These are phyloP conservation scores for Sporothrix inflata DNA, from an alignment of 2,329 filamentous ascomycete species.

Conservation along the genomic window DNA sequence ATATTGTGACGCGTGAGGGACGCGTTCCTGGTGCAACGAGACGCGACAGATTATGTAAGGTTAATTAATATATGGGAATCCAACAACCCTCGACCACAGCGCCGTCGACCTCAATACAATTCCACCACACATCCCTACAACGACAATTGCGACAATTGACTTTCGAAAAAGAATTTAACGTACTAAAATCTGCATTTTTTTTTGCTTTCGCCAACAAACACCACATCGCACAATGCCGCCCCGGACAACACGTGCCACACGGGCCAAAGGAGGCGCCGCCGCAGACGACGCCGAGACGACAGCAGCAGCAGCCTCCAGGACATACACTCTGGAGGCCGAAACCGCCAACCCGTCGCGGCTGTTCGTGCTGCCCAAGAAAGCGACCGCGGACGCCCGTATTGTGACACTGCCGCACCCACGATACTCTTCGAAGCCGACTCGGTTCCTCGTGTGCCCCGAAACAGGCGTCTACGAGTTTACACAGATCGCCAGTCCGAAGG, in stretches of 20 bases:
- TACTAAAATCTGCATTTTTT: too few species aligned
- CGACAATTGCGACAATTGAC: not conserved
- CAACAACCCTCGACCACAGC: not conserved
- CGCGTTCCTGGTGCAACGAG: slow-evolving; percentile 17
- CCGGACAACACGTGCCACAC: slow-evolving; percentile 50
- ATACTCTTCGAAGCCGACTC: slow-evolving; percentile 52
- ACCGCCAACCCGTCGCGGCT: slow-evolving; percentile 54
- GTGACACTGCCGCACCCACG: slow-evolving; percentile 64
- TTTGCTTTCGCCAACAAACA: not conserved
- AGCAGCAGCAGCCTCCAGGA: slow-evolving; percentile 37
- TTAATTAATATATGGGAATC: not conserved
- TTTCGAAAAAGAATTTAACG: not conserved
- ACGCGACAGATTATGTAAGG: slow-evolving; percentile 31
- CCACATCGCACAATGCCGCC: slow-evolving; percentile 29
- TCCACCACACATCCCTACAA: not conserved
- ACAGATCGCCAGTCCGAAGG: slow-evolving; percentile 56
- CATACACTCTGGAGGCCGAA: slow-evolving; percentile 48
- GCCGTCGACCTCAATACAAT: not conserved
- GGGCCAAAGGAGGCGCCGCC: slow-evolving; percentile 37
- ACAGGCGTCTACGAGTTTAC: slow-evolving; percentile 69
- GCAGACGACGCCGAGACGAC: slow-evolving; percentile 38
- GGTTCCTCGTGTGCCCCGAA: slow-evolving; percentile 65
- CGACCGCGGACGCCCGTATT: slow-evolving; percentile 58
- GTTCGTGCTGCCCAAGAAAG: slow-evolving; percentile 63
- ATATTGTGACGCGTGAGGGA: slow-evolving; percentile 20